Evolutionary conservation across 2,329 filamentous ascomycete genomes (phyloP).

Genomic region (Rugonectria rugulosa): DNA sequence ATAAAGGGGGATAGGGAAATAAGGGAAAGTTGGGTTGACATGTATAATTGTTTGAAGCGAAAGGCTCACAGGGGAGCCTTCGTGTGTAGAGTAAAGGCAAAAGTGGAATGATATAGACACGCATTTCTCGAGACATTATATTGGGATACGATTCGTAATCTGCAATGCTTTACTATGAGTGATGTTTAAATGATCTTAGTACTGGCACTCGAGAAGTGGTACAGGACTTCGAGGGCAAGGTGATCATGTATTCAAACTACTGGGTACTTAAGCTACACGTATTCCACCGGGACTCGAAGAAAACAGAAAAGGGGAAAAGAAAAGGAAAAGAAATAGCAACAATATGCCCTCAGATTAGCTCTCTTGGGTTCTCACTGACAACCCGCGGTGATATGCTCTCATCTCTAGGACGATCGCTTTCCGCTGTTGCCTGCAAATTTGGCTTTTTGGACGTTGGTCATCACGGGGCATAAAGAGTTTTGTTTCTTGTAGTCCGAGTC

Average conservation of each 20-base stretch:
- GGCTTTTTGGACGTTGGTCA: slow-evolving; percentile 64
- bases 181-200: not conserved
- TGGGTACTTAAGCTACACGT: not conserved
- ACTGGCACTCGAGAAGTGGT: too few species aligned
- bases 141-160: slow-evolving; percentile 2
- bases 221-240: too few species aligned
- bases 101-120: slow-evolving; percentile 27
- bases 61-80: slow-evolving; percentile 14
- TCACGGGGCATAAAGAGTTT: slow-evolving; percentile 53
- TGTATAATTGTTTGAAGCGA: slow-evolving; percentile 20
- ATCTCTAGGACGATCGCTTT: slow-evolving; percentile 21
- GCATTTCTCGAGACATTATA: slow-evolving; percentile 17
- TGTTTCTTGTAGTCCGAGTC: slow-evolving; percentile 18
- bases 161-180: not conserved
- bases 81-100: slow-evolving; percentile 31
- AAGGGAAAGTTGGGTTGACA: slow-evolving; percentile 23
- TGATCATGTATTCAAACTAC: too few species aligned
- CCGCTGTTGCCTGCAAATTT: slow-evolving; percentile 63
- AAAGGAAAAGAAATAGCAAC: too few species aligned
- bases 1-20: slow-evolving; percentile 40
- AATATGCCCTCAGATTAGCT: slow-evolving; percentile 62
- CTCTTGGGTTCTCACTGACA: slow-evolving; percentile 63
- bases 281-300: not conserved
- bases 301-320: slow-evolving; percentile 30
- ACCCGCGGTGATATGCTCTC: slow-evolving; percentile 44